Conservation (phyloP, 2,329 filamentous ascomycete genomes). For the Graphilbum sp. region DNA sequence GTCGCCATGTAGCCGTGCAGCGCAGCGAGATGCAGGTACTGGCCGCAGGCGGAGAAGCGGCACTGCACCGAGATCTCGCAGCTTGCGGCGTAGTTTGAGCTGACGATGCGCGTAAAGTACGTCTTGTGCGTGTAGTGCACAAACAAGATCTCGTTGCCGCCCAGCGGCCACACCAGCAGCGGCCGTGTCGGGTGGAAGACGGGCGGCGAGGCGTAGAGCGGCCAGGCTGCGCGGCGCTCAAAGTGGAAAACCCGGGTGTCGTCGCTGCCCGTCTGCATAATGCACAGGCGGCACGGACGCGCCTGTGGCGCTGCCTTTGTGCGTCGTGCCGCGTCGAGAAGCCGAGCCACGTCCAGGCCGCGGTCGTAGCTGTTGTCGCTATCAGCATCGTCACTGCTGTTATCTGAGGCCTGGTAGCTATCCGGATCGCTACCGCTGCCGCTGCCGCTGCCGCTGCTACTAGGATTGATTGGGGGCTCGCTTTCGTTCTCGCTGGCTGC, state of each 20-base stretch:
- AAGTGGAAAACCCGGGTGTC: background rate
- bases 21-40: background rate
- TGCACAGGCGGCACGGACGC: background rate
- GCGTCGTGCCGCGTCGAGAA: background rate
- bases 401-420: background rate
- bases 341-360: background rate
- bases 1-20: background rate
- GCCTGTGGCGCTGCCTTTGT: background rate
- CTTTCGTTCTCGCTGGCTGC: background rate
- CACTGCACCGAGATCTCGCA: constrained; percentile 1
- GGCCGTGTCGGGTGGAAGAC: constrained; percentile 1
- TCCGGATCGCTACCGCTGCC: background rate
- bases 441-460: no score
- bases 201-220: constrained; percentile 1
- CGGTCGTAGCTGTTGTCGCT: background rate
- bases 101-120: background rate
- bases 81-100: background rate
- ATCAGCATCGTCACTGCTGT: background rate
- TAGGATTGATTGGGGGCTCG: background rate
- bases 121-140: constrained; percentile 1
- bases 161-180: constrained; percentile 2
- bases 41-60: constrained; percentile 1
- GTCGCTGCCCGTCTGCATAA: background rate
- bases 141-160: constrained; percentile 1
- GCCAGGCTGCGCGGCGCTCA: background rate